Percentiles rank a stretch among this genome's conserved stretches.
These are phyloP conservation scores for Camelina neglecta DNA, from an alignment of 345 rosid genomes.

Conservation along the genomic window DNA sequence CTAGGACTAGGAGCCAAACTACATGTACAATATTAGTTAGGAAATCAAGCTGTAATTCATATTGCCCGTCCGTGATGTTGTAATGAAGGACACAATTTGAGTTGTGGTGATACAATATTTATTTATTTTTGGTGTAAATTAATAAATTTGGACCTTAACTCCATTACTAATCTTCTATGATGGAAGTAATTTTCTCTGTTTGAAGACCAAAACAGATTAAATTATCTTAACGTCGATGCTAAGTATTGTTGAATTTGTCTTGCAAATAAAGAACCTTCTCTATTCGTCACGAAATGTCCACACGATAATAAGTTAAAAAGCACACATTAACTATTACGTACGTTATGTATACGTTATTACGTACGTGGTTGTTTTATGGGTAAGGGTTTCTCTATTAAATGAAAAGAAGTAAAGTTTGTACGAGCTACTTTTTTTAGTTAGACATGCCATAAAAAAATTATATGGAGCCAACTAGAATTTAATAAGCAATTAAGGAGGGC, in stretches of 20 bases:
- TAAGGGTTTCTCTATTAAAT: background rate
- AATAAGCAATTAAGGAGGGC: constrained; percentile 7
- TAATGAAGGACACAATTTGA: background rate
- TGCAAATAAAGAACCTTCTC: background rate
- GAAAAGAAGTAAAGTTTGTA: background rate
- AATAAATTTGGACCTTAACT: background rate
- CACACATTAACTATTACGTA: background rate
- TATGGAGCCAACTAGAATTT: constrained; percentile 15
- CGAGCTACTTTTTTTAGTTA: background rate
- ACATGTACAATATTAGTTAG: background rate
- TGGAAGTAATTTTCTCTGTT: background rate
- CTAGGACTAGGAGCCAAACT: background rate
- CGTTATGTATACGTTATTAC: background rate
- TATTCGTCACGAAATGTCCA: background rate
- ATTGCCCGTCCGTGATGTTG: background rate
- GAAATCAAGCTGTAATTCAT: background rate
- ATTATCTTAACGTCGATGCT: too few species aligned
- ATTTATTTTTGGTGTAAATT: background rate
- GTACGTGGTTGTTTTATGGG: constrained; percentile 16
- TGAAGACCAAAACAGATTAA: background rate
- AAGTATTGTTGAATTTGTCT: constrained; percentile 1
- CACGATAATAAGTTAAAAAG: background rate
- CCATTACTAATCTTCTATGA: background rate
- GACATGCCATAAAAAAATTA: background rate
- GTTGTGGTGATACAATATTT: background rate